These are phyloP conservation scores for Talaromyces marneffei DNA, from an alignment of 2,329 filamentous ascomycete genomes.

Conservation along the genomic window DNA sequence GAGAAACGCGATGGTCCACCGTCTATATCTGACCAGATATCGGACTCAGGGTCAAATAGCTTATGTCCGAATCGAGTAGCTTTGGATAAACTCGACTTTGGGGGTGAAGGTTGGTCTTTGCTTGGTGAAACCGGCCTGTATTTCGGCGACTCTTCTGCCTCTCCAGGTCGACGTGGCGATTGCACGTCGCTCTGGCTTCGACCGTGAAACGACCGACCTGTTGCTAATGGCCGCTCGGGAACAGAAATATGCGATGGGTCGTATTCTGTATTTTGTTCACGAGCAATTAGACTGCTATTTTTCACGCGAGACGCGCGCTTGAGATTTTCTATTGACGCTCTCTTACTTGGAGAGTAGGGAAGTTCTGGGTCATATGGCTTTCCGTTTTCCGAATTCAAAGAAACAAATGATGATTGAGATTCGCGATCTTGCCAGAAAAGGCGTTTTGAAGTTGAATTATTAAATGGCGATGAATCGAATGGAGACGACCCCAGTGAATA, in stretches of 20 bases:
- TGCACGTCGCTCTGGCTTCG: constrained; percentile 65
- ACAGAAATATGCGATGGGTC: constrained; percentile 72
- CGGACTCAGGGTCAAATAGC: constrained; percentile 62
- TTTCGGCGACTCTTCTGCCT: constrained; percentile 10
- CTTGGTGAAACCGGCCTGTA: constrained; percentile 50
- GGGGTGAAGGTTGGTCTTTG: constrained; percentile 70
- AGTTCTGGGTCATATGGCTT: constrained; percentile 53
- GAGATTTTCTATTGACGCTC: constrained; percentile 90
- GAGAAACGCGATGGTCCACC: constrained; percentile 59
- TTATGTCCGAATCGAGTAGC: constrained; percentile 55
- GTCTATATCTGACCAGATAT: constrained; percentile 63
- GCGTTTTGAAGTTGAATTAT: constrained; percentile 63
- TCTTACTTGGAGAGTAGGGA: constrained; percentile 67
- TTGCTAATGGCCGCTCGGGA: constrained; percentile 75
- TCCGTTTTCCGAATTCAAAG: constrained; percentile 61
- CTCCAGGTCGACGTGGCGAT: constrained; percentile 37
- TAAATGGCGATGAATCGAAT: constrained; percentile 76
- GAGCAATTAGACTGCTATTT: constrained; percentile 95
- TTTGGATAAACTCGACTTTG: constrained; percentile 79
- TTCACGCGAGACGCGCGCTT: constrained; percentile 93
- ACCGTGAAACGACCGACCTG: constrained; percentile 49
- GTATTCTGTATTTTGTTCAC: constrained; percentile 88
- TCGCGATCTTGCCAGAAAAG: constrained; percentile 82
- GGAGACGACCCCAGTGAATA: constrained; percentile 69
- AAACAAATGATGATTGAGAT: constrained; percentile 60